Evolutionary conservation across 768 basidiomycete species (phyloP).

Genomic region (Suillus decipiens): DNA sequence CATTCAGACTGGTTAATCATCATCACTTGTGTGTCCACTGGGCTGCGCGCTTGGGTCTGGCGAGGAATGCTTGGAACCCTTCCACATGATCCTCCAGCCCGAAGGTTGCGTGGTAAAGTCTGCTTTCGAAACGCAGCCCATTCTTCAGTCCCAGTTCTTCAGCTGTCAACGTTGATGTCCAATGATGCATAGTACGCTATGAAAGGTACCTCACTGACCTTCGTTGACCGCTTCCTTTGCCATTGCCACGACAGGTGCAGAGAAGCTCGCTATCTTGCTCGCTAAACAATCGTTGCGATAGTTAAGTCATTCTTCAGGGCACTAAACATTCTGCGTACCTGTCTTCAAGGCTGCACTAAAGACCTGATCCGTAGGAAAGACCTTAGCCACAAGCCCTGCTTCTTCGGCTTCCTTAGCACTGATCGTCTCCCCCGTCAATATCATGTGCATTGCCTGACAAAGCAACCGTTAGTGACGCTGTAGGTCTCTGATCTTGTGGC

Average conservation of each 20-base stretch:
- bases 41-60: constrained; percentile 43
- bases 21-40: constrained; percentile 42
- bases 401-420: constrained; percentile 45
- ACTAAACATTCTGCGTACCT: constrained; percentile 18
- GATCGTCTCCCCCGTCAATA: constrained; percentile 50
- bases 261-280: constrained; percentile 33
- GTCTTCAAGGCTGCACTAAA: constrained; percentile 46
- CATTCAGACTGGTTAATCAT: background rate
- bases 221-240: constrained; percentile 55
- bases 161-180: constrained; percentile 29
- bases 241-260: constrained; percentile 33
- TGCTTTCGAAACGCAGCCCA: constrained; percentile 48
- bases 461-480: background rate
- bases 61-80: constrained; percentile 51
- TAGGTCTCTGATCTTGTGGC: background rate
- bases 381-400: constrained; percentile 49
- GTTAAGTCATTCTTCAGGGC: background rate
- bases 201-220: constrained; percentile 28
- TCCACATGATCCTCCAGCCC: constrained; percentile 49
- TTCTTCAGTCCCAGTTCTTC: constrained; percentile 47
- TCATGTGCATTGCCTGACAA: constrained; percentile 54
- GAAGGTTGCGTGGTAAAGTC: constrained; percentile 52
- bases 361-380: constrained; percentile 42
- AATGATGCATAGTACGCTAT: background rate
- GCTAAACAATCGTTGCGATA: constrained; percentile 17